Conservation (phyloP, 2,329 filamentous ascomycete species). For the Talaromyces funiculosus region DNA sequence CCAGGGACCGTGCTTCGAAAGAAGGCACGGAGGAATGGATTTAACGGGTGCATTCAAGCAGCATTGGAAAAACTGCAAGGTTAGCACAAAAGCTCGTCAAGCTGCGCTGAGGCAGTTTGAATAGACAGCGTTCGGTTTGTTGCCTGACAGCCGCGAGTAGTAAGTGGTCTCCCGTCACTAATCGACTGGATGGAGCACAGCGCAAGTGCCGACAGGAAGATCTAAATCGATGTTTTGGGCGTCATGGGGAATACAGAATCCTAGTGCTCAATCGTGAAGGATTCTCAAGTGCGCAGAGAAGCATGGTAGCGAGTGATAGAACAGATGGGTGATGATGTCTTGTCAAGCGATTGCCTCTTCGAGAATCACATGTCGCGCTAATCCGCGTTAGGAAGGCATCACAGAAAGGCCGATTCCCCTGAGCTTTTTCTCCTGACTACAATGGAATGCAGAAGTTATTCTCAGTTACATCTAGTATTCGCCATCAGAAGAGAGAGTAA, state of each 20-base stretch:
- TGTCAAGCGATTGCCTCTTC: background rate
- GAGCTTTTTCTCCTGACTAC: background rate
- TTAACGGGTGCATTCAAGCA: conserved; percentile 91
- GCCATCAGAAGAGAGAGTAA: background rate
- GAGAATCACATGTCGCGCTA: conserved; percentile 16
- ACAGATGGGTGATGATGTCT: conserved; percentile 1
- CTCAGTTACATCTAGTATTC: background rate
- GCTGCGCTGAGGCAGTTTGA: conserved; percentile 23
- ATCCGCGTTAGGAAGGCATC: conserved; percentile 11
- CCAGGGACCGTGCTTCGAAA: conserved; percentile 89
- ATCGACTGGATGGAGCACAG: background rate
- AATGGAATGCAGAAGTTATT: background rate
- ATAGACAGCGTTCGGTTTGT: background rate
- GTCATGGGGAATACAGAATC: background rate
- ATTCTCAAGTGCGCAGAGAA: background rate
- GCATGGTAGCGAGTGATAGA: background rate
- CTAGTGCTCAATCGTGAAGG: background rate
- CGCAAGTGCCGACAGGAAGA: background rate
- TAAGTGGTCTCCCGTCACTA: background rate
- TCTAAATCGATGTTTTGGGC: background rate
- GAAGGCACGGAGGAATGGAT: conserved; percentile 97
- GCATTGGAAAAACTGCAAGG: conserved; percentile 36
- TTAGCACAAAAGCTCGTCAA: conserved; percentile 34
- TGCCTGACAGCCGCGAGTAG: background rate
- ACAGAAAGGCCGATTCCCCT: background rate